Evolutionary conservation across 805 yeast species (phyloP), one percentile per base, ranked within the genome.

Genomic region (Jamesozyma lodderae): DNA sequence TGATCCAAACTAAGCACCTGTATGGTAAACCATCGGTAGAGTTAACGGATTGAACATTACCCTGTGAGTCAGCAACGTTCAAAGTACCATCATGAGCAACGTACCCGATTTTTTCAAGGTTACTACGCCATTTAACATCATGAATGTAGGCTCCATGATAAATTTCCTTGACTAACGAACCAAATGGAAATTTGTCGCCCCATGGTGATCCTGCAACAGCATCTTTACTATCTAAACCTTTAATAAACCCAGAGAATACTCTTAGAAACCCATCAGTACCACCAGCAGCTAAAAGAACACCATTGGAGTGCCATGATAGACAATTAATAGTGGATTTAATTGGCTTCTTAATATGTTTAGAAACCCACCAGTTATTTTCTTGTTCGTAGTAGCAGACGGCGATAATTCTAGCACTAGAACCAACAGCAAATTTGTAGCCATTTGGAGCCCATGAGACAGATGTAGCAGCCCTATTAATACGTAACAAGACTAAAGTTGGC

Each of bases 311-410:
- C 98, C 98, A 88, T 46, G 79, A 79, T 40, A 90, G 69, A 33
- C 82, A 70, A 47, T 88, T 70, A 48, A 88, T 73, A 23, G 96
- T 86, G 9, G 95, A 81, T 59, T 81, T 79, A 52, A 92, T 69
- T n/a, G 96, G 95, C 63, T 84, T 86, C 68, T 88, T 88, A 63
- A 92, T 81, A 66, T 90, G 98, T 63, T 90, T 90, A 11, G 97
- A 85, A 36, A 92, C 88, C 99, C 99, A 92, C 99, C 99, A 92
- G 60, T 92, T 95, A 60, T 90, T 92, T 53, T 87, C 96, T 45
- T 72, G 82, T 64, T 92, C 98, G 59, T 82, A 92, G 66, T 88
- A 92, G 67, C 98, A 92, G 35, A 92, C 83, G 8, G 97, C 96
- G 62, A 92, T 80, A 45, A 83, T 81, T 43, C 97, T 70, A 32